Base-by-base conservation (phyloP, 2,329 filamentous ascomycete species). In the Rutstroemia sp. region DNA sequence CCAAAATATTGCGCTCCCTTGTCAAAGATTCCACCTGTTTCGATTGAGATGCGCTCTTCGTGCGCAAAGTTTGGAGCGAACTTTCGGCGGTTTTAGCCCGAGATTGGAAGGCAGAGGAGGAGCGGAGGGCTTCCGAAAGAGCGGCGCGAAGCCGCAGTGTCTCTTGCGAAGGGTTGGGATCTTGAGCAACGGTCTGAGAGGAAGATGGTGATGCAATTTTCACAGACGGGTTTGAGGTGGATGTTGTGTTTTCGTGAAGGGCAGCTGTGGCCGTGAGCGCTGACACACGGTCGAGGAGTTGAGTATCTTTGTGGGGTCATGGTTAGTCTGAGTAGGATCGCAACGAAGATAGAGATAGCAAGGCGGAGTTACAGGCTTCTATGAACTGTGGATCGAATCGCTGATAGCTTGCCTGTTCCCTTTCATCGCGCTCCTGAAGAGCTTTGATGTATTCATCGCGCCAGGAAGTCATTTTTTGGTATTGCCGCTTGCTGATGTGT, bases 401-500 rank as follows among this genome's bases (percentile, higher is more conserved):
- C 62, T 75, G 78, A 57, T 76, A 73, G 64, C 84, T 82, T 57
- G 76, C 77, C 67, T 82, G 79, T 67, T 90, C 87, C 60, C 83
- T 79, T 67, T 83, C 79, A 65, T 89, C 88, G 61, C 84, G 78
- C 65, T 87, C 84, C 64, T 83, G 80, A 62, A 97, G 78, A 62
- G 87, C 86, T 60, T 82, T 77, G 60, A 89, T 77, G 71, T 95
- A 96, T 67, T 95, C 88, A 63, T 88, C 84, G 67, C 86, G 81
- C 88, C 92, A 95, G 27, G 67, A 64, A 62, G 63, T 51, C 66
- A 67, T 68, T 50, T 54, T 64, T 21, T 25, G 30, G 34, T 57
- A 52, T 47, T 61, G 25, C 55, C 45, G 46, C 45, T 37, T 42
- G 34, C 41, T 58, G 44, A 46, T 48, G 54, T 46, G 16, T 30